Conservation (phyloP, 208 protist species). For the Acanthamoeba polyphaga region DNA sequence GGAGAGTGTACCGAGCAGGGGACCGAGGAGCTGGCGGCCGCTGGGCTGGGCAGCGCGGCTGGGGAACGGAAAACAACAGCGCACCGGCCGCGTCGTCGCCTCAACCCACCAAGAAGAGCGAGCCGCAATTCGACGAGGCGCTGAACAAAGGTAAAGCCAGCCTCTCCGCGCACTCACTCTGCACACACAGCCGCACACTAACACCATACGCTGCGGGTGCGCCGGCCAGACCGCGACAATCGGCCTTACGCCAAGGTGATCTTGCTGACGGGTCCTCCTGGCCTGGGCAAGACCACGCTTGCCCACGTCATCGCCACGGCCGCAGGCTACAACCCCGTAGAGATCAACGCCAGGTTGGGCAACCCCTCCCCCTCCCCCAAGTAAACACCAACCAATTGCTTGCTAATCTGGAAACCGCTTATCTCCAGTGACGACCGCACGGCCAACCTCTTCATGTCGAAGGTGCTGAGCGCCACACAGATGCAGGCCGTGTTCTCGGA, state of each 20-base stretch:
- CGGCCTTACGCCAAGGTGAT: conserved; percentile 77
- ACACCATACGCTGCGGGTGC: background rate
- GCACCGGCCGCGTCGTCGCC: background rate
- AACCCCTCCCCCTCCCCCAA: background rate
- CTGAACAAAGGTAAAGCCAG: background rate
- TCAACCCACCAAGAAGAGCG: background rate
- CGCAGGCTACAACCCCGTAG: conserved; percentile 95
- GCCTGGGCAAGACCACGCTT: conserved; percentile 97
- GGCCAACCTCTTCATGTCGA: conserved; percentile 35
- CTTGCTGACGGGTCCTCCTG: conserved; percentile 94
- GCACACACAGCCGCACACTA: too few relatives aligned
- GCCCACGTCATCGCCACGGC: conserved; percentile 95
- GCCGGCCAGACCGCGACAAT: background rate
- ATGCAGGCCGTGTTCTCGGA: conserved; percentile 62
- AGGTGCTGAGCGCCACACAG: conserved; percentile 67
- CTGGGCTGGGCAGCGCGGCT: conserved; percentile 3
- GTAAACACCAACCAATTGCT: background rate
- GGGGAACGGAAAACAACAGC: conserved; percentile 13
- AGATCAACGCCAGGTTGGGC: conserved; percentile 94
- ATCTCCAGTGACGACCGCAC: conserved; percentile 23
- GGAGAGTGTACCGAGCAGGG: background rate
- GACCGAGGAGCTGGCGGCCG: background rate
- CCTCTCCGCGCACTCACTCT: background rate
- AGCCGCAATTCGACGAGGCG: background rate
- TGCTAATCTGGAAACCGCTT: background rate